Percentiles rank a stretch among this genome's conserved stretches.
These are phyloP conservation scores for Suillus placidus DNA, from an alignment of 768 basidiomycete species.

Conservation along the genomic window DNA sequence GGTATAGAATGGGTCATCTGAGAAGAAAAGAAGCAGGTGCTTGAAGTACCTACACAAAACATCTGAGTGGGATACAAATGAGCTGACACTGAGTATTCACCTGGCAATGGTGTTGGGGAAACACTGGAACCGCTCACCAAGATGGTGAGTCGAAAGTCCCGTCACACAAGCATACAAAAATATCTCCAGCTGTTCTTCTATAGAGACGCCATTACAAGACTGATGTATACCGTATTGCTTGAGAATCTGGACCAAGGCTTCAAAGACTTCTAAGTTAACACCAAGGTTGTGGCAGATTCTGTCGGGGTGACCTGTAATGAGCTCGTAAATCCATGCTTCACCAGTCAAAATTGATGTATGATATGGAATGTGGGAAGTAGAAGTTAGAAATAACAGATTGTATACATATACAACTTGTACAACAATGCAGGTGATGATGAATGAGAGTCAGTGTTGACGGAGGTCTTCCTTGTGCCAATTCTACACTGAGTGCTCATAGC, in stretches of 20 bases:
- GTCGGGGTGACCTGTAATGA: conserved; percentile 25
- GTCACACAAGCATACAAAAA: too few species aligned
- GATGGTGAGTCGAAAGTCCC: conserved; percentile 9
- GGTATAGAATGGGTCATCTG: conserved; percentile 6
- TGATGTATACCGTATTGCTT: too few species aligned
- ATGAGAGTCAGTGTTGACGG: too few species aligned
- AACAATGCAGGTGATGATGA: too few species aligned
- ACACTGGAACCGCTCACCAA: conserved; percentile 17
- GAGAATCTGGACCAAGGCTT: conserved; percentile 15
- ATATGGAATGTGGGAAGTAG: conserved; percentile 9
- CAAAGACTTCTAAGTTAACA: conserved; percentile 25
- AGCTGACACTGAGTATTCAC: neutral
- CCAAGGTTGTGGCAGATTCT: conserved; percentile 24
- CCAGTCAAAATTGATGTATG: conserved; percentile 29
- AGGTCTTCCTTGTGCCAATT: too few species aligned
- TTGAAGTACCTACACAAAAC: conserved; percentile 16
- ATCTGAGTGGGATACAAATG: too few species aligned
- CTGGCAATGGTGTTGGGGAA: conserved; percentile 1
- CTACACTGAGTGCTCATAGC: too few species aligned
- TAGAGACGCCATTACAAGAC: conserved; percentile 6
- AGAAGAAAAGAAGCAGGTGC: conserved; percentile 11
- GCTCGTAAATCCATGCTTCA: conserved; percentile 25
- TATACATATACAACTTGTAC: neutral
- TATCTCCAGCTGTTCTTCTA: conserved; percentile 17
- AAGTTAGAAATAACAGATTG: neutral